Conservation (phyloP, 805 yeast species). For the Saccharomycopsis amapae region DNA sequence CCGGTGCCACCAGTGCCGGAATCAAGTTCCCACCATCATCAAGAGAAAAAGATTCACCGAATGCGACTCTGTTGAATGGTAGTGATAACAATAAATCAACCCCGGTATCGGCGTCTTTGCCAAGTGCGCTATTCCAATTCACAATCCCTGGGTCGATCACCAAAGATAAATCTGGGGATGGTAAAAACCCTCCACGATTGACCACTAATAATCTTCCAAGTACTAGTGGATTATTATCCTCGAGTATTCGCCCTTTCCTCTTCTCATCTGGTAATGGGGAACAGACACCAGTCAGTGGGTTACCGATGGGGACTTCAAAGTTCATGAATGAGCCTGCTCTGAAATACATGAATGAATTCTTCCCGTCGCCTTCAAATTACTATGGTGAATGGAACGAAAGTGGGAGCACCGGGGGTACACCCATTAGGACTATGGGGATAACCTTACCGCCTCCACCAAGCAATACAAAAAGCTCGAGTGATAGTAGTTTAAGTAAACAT, state of each 20-base stretch:
- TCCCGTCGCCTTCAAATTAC: conserved; percentile 76
- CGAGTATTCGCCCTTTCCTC: conserved; percentile 19
- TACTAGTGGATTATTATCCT: conserved; percentile 21
- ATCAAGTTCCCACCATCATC: background rate
- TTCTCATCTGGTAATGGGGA: conserved; percentile 37
- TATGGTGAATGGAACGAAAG: conserved; percentile 31
- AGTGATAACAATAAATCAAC: conserved; percentile 23
- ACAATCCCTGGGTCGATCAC: conserved; percentile 26
- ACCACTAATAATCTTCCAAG: conserved; percentile 18
- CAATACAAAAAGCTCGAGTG: conserved; percentile 4
- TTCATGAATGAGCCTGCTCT: conserved; percentile 27
- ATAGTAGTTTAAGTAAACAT: conserved; percentile 15
- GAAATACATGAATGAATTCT: conserved; percentile 35
- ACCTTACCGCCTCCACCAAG: conserved; percentile 15
- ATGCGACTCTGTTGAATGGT: conserved; percentile 12
- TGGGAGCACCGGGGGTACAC: conserved; percentile 12
- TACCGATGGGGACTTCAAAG: conserved; percentile 38
- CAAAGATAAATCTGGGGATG: conserved; percentile 22
- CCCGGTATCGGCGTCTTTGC: conserved; percentile 30
- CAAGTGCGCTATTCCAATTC: conserved; percentile 24
- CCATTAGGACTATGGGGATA: conserved; percentile 18
- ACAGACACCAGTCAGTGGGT: conserved; percentile 63
- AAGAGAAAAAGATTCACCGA: conserved; percentile 1
- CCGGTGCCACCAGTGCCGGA: background rate
- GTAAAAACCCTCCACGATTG: conserved; percentile 13